These are phyloP conservation scores for Salix arbutifolia DNA, from an alignment of 345 rosid species.

Conservation along the genomic window DNA sequence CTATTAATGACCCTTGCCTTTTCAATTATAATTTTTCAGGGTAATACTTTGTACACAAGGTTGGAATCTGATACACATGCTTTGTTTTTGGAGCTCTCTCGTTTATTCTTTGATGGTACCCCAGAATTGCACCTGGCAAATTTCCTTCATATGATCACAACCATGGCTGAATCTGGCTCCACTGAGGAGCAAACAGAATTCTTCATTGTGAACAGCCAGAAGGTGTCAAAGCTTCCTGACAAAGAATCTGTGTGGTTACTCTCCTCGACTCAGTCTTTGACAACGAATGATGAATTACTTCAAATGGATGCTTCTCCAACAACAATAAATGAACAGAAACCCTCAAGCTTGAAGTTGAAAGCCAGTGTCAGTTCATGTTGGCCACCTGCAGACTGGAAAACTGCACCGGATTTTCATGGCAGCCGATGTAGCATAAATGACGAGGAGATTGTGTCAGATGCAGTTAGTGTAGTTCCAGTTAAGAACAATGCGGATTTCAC, in stretches of 20 bases:
- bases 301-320: constrained; percentile 11
- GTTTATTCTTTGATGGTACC: constrained; percentile 60
- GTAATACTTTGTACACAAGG: constrained; percentile 56
- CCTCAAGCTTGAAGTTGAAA: constrained; percentile 38
- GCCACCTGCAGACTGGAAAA: constrained; percentile 76
- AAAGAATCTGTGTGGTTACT: constrained; percentile 67
- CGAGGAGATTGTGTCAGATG: constrained; percentile 12
- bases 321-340: constrained; percentile 11
- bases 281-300: constrained; percentile 18
- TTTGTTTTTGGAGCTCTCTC: constrained; percentile 71
- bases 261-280: constrained; percentile 21
- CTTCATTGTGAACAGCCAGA: constrained; percentile 71
- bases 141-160: constrained; percentile 79
- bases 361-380: constrained; percentile 44
- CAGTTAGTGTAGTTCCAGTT: constrained; percentile 18
- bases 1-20: background rate
- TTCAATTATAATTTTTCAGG: constrained; percentile 46
- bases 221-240: constrained; percentile 58
- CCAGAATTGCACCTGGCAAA: constrained; percentile 75
- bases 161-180: constrained; percentile 70
- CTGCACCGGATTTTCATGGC: constrained; percentile 45
- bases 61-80: constrained; percentile 56
- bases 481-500: constrained; percentile 33
- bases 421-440: constrained; percentile 18
- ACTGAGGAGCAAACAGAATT: constrained; percentile 63